A percentile compares a stretch with the other conserved stretches of the same genome.
Conservation (phyloP, 345 rosid genomes). For the Noccaea caerulescens region DNA sequence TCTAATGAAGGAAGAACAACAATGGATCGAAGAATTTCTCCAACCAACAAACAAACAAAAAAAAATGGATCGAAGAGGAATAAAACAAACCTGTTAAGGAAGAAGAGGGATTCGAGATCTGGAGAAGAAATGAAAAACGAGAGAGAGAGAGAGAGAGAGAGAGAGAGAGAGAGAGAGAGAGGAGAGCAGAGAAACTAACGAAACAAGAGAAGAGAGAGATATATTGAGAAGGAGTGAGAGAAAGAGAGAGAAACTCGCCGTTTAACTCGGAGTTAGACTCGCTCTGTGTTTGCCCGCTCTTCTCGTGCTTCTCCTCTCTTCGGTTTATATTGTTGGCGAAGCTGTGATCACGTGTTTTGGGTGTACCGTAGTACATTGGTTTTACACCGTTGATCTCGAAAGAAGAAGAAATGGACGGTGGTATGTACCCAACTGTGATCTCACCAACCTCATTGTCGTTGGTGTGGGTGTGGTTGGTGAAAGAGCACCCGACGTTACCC, state of each 20-base stretch:
- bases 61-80: neutral
- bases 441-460: constrained; percentile 41
- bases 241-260: constrained; percentile 35
- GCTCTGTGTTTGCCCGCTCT: constrained; percentile 45
- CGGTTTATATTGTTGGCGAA: constrained; percentile 39
- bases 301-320: constrained; percentile 33
- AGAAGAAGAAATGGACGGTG: constrained; percentile 1
- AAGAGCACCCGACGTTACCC: neutral
- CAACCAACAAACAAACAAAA: neutral
- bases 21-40: neutral
- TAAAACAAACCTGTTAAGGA: constrained; percentile 37
- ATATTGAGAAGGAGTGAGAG: constrained; percentile 21
- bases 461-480: constrained; percentile 43
- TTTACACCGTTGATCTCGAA: constrained; percentile 13
- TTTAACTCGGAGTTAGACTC: constrained; percentile 36
- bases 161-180: constrained; percentile 11
- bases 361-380: neutral
- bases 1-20: constrained; percentile 28
- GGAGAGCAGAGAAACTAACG: constrained; percentile 20
- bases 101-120: constrained; percentile 27
- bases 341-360: constrained; percentile 22
- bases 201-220: constrained; percentile 21
- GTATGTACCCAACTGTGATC: neutral
- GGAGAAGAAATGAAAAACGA: constrained; percentile 26
- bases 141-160: constrained; percentile 7